Evolutionary conservation across 495 filamentous ascomycete species (phyloP), one percentile per base, ranked within the genome.

Genomic region (Arthonia radiata): DNA sequence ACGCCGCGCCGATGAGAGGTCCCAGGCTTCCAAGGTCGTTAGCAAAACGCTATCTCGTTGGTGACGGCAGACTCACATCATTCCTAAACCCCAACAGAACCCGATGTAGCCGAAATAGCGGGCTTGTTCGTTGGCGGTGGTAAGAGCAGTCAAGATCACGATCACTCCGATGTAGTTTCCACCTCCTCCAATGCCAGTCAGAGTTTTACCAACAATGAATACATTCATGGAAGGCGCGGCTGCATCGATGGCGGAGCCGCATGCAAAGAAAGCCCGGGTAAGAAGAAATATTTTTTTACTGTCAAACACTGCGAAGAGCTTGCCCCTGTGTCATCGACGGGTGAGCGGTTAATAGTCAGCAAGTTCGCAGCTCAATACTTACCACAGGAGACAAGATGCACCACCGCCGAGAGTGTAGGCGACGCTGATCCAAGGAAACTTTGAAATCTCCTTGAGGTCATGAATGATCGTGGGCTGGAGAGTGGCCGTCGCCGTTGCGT

Each of bases 401-500:
- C 54, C 48, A 2, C 53, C 49, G 14, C 52, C 53, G 1, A 73
- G 39, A 0, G 54, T 38, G 33, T 69, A 69, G 5, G 58, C 53
- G 4, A 62, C 49, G 1, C 51, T 48, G 14, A 69, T 37, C 67
- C 67, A 73, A 18, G 55, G 34, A 5, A 73, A 40, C 32, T 64
- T 60, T 4, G 50, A 44, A n/a, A 64, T 46, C 13, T 53, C 38
- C 6, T 52, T 48, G 18, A 71, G 61, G 0, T 31, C 21, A 15
- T 49, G 43, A 24, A 69, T 40, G 12, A 71, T 56, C 2, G 46
- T 43, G 4, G 54, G 53, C 38, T 67, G 64, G 8, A 71, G 44
- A 32, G 63, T 54, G 15, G 67, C 67, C 4, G 62, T 61, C 13
- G 71, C 62, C 24, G 64, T 71, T 17, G 59, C 62, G 32, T 71